Base-by-base conservation (phyloP, 345 rosid genomes). In the Pistacia atlantica region DNA sequence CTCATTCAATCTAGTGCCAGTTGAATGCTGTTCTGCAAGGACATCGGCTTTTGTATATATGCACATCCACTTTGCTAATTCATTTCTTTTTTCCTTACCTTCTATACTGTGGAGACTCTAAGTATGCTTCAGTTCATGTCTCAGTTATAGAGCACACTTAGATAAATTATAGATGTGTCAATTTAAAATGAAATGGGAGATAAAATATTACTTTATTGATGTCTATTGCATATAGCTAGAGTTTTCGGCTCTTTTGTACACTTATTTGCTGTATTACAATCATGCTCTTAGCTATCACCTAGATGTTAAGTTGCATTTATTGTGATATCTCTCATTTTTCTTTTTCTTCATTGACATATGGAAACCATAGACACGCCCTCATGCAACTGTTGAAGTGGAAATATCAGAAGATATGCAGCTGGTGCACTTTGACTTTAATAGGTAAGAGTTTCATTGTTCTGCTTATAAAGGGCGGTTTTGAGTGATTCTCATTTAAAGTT, bases 321-420 rank as follows among this genome's bases (percentile, higher is more conserved):
- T 60, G 35, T 83, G 77, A 73, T 71, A 65, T 38, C 58, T 79
- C 56, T 54, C 37, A 61, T 31, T 37, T 79, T 69, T 67, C 20
- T 74, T 71, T 58, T 46, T 64, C 42, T 10, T 64, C 48, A 52
- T 52, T 45, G 48, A 14, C 71, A 65, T 73, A 69, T 72, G 79
- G 69, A 45, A 80, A 78, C 65, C 66, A 77, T 64, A 97, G 98
- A 94, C 98, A 20, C 95, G 97, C 45, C 99, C 99, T 73, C 98
- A 97, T 79, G 99, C 99, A 48, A 97, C 97, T 28, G 99, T 97
- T 68, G 99, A 97, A 85, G 98, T 97, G 75, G 99, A 97, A 85
- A 94, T 97, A 88, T 97, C 99, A 42, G 99, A 97, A 90, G 99
- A 97, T 79, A 97, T 97, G 99, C 99, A 97, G 89, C 90, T 97